Percentiles rank a stretch among this genome's conserved stretches.
Evolutionary conservation across 192 early-diverging fungal species (phyloP).

Genomic region (Umbelopsis isabellina): DNA sequence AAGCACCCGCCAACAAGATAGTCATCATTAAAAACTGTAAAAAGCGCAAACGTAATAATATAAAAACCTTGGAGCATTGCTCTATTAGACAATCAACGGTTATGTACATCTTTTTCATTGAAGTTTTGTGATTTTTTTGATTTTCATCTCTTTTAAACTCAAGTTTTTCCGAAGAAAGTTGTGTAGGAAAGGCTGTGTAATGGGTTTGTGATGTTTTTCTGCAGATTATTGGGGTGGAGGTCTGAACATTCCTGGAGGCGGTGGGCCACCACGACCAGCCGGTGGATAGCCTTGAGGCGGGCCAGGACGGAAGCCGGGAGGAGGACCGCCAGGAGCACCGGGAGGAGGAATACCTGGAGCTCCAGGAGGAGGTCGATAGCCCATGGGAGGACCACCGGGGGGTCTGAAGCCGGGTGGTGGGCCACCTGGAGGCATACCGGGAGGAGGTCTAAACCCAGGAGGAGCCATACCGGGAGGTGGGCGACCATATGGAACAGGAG

Average conservation of each 20-base stretch:
- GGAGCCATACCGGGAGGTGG: slow-evolving; percentile 50
- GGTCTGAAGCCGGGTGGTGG: slow-evolving; percentile 65
- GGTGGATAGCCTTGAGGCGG: slow-evolving; percentile 44
- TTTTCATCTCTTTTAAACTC: slow-evolving; percentile 11
- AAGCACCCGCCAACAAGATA: too few species aligned
- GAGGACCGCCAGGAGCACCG: slow-evolving; percentile 53
- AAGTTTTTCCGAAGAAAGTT: slow-evolving; percentile 4
- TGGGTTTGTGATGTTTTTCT: not conserved
- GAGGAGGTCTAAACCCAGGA: slow-evolving; percentile 63
- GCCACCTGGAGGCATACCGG: slow-evolving; percentile 49
- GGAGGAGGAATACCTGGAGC: slow-evolving; percentile 45
- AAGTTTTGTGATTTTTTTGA: slow-evolving; percentile 11
- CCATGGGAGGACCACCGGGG: slow-evolving; percentile 63
- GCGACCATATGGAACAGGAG: slow-evolving; percentile 78
- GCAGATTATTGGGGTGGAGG: slow-evolving; percentile 27
- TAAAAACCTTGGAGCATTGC: slow-evolving; percentile 15
- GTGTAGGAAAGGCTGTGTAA: slow-evolving; percentile 21
- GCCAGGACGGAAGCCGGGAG: slow-evolving; percentile 54
- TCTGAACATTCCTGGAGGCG: slow-evolving; percentile 41
- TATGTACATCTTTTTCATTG: slow-evolving; percentile 25
- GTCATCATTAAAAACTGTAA: too few species aligned
- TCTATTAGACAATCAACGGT: slow-evolving; percentile 23
- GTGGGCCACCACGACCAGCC: slow-evolving; percentile 42
- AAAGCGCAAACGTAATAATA: too few species aligned
- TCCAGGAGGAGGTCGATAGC: slow-evolving; percentile 57